Evolutionary conservation across 805 yeast genomes (phyloP).

Genomic region (Cyberlindnera japonica): DNA sequence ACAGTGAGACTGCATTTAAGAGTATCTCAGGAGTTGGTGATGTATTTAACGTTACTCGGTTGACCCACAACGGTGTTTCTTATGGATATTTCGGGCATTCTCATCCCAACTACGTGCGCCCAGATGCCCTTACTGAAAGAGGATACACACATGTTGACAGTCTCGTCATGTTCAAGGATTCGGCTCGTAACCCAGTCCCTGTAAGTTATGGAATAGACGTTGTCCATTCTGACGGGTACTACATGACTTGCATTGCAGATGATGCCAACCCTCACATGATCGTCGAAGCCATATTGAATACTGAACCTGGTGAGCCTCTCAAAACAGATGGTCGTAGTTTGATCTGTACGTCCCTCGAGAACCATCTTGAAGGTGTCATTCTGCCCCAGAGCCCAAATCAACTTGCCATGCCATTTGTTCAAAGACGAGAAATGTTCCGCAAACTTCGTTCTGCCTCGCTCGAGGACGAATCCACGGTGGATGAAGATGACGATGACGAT

Average conservation of each 20-base stretch:
- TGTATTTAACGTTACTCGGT: background rate
- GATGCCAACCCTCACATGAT: background rate
- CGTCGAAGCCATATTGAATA: background rate
- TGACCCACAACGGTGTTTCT: background rate
- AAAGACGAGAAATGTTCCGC: background rate
- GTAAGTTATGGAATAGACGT: background rate
- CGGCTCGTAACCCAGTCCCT: background rate
- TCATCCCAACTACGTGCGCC: background rate
- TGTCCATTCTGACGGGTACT: background rate
- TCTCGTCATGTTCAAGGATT: background rate
- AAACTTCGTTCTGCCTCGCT: background rate
- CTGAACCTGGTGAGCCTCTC: background rate
- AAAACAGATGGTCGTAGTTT: background rate
- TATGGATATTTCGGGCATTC: background rate
- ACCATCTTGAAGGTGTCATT: background rate
- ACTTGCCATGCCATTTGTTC: background rate
- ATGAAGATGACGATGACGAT: background rate
- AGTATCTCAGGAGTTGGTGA: background rate
- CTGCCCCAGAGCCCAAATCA: background rate
- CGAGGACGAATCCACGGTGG: background rate
- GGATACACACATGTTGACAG: background rate
- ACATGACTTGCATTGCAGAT: background rate
- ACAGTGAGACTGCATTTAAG: background rate
- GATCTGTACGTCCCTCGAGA: background rate
- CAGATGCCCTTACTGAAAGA: background rate